Conservation (phyloP, 176 grass and related monocot species). For the Bothriochloa decipiens region DNA sequence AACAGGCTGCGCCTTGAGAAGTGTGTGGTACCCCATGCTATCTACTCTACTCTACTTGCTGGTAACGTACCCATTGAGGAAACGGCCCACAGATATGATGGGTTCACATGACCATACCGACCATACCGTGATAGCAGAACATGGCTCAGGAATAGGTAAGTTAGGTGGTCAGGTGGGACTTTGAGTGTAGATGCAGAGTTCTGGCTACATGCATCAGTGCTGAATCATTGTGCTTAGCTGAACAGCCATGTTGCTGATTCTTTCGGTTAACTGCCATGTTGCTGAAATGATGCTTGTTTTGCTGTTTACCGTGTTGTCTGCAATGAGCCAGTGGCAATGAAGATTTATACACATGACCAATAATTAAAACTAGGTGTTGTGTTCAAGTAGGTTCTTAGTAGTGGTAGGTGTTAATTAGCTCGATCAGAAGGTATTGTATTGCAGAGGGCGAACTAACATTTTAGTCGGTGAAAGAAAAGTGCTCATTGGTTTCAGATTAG, state of each 20-base stretch:
- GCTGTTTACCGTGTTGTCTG: slow-evolving; percentile 8
- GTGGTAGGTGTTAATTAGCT: neutral
- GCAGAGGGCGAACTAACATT: slow-evolving; percentile 2
- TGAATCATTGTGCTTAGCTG: slow-evolving; percentile 46
- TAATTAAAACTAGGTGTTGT: neutral
- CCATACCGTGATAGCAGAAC: slow-evolving; percentile 28
- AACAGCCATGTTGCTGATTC: slow-evolving; percentile 22
- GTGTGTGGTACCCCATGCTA: neutral
- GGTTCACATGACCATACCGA: slow-evolving; percentile 36
- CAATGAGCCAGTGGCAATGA: neutral
- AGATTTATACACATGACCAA: neutral
- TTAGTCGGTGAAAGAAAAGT: neutral
- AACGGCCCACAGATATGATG: slow-evolving; percentile 1
- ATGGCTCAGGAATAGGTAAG: slow-evolving; percentile 26
- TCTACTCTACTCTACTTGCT: slow-evolving; percentile 17
- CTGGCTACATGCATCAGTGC: neutral
- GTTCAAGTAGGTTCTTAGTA: slow-evolving; percentile 7
- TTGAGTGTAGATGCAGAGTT: slow-evolving; percentile 47
- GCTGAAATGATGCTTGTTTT: neutral
- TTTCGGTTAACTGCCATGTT: slow-evolving; percentile 34
- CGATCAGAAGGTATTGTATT: neutral
- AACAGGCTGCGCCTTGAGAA: neutral
- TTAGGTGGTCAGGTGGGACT: slow-evolving; percentile 40
- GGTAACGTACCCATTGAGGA: slow-evolving; percentile 28
- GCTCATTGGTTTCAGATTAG: neutral